phyloP scores from a whole-genome alignment of 2,329 filamentous ascomycete species.

The Lachnellula hyalina region DNA sequence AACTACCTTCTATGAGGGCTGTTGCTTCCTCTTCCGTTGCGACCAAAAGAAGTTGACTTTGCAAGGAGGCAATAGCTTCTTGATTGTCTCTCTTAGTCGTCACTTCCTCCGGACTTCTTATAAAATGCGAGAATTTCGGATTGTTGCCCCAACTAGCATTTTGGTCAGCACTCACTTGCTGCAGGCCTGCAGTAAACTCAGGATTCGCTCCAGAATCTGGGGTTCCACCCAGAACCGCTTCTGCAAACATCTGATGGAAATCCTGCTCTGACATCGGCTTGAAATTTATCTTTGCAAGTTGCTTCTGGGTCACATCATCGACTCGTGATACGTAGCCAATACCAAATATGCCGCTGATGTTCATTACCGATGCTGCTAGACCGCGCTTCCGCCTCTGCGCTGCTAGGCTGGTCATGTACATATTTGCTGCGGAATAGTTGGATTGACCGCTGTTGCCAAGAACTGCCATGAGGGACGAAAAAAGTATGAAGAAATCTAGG shows the following conservation, averaged over 20 bases:
- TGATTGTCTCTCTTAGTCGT: not conserved
- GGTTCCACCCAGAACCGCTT: conserved; percentile 34
- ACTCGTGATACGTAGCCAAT: conserved; percentile 33
- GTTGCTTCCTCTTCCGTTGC: not conserved
- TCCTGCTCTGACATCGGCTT: conserved; percentile 31
- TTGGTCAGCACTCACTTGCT: not conserved
- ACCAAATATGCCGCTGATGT: conserved; percentile 38
- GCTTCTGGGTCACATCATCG: not conserved
- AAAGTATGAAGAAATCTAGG: conserved; percentile 36
- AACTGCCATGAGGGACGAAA: conserved; percentile 30
- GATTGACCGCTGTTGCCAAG: conserved; percentile 36
- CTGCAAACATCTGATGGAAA: conserved; percentile 38
- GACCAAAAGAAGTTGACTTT: not conserved
- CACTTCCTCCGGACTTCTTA: not conserved
- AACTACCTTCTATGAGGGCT: not conserved
- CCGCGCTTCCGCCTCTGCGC: conserved; percentile 35
- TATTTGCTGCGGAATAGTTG: conserved; percentile 43
- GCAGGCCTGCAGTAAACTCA: not conserved
- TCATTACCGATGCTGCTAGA: conserved; percentile 35
- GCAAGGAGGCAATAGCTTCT: not conserved
- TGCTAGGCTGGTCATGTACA: conserved; percentile 38
- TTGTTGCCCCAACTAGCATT: not conserved
- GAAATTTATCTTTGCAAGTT: not conserved
- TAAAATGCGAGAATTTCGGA: not conserved
- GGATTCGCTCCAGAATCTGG: not conserved